phyloP scores from a whole-genome alignment of 2,329 filamentous ascomycete genomes.

The Penicillium sp. region DNA sequence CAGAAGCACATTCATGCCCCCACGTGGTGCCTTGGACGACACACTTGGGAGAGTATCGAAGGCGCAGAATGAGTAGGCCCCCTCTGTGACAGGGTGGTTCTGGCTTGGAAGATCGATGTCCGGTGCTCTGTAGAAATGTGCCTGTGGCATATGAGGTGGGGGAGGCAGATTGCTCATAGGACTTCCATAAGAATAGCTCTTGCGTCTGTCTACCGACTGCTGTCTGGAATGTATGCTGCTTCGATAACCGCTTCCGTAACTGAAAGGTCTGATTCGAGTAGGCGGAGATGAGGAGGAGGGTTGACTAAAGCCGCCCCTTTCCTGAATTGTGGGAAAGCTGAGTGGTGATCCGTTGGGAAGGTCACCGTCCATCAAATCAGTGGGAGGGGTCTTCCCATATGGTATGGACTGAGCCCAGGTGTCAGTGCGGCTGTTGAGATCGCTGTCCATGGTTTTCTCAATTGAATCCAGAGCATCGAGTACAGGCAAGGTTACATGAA shows the following conservation, averaged over 20 bases:
- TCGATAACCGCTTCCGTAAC: conserved; percentile 38
- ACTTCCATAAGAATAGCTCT: conserved; percentile 36
- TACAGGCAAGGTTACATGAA: conserved; percentile 34
- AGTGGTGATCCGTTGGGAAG: conserved; percentile 38
- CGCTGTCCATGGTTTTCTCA: conserved; percentile 28
- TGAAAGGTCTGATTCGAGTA: conserved; percentile 39
- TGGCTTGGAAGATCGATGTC: conserved; percentile 57
- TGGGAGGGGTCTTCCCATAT: conserved; percentile 43
- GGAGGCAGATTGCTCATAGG: conserved; percentile 44
- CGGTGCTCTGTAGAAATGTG: conserved; percentile 71
- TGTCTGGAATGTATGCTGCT: conserved; percentile 36
- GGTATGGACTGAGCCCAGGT: conserved; percentile 45
- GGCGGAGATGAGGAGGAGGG: conserved; percentile 44
- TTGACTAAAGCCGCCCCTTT: conserved; percentile 38
- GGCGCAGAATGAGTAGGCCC: conserved; percentile 70
- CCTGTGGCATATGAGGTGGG: conserved; percentile 67
- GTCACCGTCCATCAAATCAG: conserved; percentile 33
- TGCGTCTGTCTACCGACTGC: conserved; percentile 35
- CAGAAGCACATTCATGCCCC: conserved; percentile 61
- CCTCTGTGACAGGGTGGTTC: conserved; percentile 28
- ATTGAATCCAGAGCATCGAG: conserved; percentile 37
- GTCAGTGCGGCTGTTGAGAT: conserved; percentile 36
- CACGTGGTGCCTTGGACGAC: conserved; percentile 39
- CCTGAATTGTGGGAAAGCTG: conserved; percentile 36
- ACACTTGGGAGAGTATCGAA: conserved; percentile 63